A percentile compares a stretch with the other conserved stretches of the same genome.
These are phyloP conservation scores for Termitomyces sp. DNA, from an alignment of 768 basidiomycete genomes.

Conservation along the genomic window DNA sequence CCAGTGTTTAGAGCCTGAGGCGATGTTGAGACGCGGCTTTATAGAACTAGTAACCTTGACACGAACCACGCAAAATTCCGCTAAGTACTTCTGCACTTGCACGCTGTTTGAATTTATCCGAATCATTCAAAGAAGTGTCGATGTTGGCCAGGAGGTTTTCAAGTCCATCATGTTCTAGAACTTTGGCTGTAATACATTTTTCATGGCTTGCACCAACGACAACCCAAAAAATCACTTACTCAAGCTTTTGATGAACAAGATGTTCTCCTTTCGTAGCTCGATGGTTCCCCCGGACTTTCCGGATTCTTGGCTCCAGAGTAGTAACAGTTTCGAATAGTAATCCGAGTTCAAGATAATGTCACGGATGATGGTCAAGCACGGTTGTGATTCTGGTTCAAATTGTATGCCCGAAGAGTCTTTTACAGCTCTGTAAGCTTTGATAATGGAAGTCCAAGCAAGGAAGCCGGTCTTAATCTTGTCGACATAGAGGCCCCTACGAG, in stretches of 20 bases:
- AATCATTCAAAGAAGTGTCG: conserved; percentile 60
- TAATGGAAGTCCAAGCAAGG: conserved; percentile 63
- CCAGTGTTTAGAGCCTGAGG: conserved; percentile 84
- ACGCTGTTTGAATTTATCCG: conserved; percentile 84
- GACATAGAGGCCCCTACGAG: conserved; percentile 46
- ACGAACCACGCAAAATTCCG: conserved; percentile 72
- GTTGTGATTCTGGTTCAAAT: conserved; percentile 57
- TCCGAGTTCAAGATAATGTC: conserved; percentile 42
- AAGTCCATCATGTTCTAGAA: conserved; percentile 53
- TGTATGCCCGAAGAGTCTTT: conserved; percentile 36
- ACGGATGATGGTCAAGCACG: conserved; percentile 51
- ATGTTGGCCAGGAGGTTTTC: conserved; percentile 52
- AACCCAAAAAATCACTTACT: conserved; percentile 23
- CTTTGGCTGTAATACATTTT: conserved; percentile 50
- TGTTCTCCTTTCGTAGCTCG: conserved; percentile 56
- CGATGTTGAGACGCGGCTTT: background rate
- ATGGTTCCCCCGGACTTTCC: conserved; percentile 48
- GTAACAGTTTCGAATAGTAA: conserved; percentile 61
- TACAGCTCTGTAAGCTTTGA: conserved; percentile 58
- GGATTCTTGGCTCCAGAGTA: conserved; percentile 82
- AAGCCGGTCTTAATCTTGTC: conserved; percentile 82
- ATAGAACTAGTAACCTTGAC: background rate
- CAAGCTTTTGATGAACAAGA: conserved; percentile 39
- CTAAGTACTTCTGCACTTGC: conserved; percentile 66
- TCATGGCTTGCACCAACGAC: conserved; percentile 1